Conservation (phyloP, 1,284 basidiomycete species). For the Chalciporus piperatoides region DNA sequence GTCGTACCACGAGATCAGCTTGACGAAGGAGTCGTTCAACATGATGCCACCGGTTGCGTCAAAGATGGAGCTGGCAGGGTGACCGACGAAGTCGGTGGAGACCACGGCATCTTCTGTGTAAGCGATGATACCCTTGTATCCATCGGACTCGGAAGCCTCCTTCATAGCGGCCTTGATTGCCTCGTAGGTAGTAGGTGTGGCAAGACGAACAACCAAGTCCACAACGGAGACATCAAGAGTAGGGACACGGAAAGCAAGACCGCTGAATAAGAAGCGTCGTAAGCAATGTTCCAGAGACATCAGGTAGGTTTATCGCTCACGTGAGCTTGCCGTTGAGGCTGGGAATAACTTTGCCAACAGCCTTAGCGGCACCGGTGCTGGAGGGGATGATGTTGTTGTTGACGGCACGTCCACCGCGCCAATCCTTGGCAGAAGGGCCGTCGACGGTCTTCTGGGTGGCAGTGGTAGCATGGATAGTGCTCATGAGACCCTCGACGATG, state of each 20-base stretch:
- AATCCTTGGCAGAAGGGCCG: constrained; percentile 92
- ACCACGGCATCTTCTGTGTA: constrained; percentile 97
- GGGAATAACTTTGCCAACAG: constrained; percentile 99
- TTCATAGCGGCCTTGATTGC: constrained; percentile 90
- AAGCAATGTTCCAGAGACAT: background rate
- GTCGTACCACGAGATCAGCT: constrained; percentile 96
- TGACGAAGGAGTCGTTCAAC: constrained; percentile 93
- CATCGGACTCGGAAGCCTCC: constrained; percentile 69
- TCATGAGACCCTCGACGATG: constrained; percentile 97
- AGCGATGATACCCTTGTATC: constrained; percentile 78
- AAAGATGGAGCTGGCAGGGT: constrained; percentile 79
- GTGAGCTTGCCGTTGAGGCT: constrained; percentile 94
- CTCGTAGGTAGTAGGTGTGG: constrained; percentile 85
- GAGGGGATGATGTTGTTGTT: constrained; percentile 99
- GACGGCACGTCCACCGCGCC: constrained; percentile 96
- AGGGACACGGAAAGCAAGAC: constrained; percentile 97
- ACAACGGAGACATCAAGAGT: constrained; percentile 98
- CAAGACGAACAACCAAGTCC: constrained; percentile 92
- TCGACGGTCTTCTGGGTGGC: constrained; percentile 99
- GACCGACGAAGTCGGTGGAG: constrained; percentile 91
- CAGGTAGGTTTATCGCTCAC: constrained; percentile 14
- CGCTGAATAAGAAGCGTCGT: constrained; percentile 43
- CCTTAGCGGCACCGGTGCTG: constrained; percentile 98
- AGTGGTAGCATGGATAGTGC: constrained; percentile 94
- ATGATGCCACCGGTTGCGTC: constrained; percentile 93